A percentile compares a stretch with the other conserved stretches of the same genome.
Conservation (phyloP, 345 rosid species). For the Trapa bicornis region DNA sequence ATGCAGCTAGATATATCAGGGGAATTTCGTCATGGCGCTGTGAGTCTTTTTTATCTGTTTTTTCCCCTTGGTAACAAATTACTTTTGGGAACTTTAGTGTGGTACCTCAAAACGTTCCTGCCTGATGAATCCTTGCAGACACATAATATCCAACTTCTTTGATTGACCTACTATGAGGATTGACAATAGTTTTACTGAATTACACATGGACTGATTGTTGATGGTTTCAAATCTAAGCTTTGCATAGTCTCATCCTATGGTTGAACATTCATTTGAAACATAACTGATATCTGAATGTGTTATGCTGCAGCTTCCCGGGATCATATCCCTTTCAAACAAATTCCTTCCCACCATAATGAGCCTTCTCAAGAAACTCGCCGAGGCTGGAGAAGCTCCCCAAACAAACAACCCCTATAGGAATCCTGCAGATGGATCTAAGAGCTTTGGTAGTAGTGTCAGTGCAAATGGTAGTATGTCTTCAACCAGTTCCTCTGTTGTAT, state of each 20-base stretch:
- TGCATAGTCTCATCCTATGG: background rate
- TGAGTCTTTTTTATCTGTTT: conserved; percentile 27
- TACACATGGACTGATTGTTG: background rate
- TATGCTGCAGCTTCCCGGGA: conserved; percentile 65
- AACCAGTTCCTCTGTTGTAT: conserved; percentile 33
- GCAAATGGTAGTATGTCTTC: conserved; percentile 25
- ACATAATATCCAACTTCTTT: no score
- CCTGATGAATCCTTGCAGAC: no score
- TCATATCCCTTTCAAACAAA: conserved; percentile 63
- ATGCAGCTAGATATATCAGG: conserved; percentile 80
- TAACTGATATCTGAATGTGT: background rate
- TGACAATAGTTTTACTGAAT: no score
- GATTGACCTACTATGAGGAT: no score
- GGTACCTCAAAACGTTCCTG: no score
- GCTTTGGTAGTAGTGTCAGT: conserved; percentile 31
- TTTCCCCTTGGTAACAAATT: background rate
- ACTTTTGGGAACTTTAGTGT: no score
- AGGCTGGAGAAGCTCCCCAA: conserved; percentile 52
- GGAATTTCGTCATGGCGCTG: conserved; percentile 80
- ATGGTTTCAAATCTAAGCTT: background rate
- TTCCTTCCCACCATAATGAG: conserved; percentile 86
- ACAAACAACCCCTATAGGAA: conserved; percentile 26
- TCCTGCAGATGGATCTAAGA: conserved; percentile 22
- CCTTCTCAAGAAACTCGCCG: conserved; percentile 68
- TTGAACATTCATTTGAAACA: background rate